Base-by-base conservation (phyloP, 2,329 filamentous ascomycete genomes). In the Ascochyta fabae region DNA sequence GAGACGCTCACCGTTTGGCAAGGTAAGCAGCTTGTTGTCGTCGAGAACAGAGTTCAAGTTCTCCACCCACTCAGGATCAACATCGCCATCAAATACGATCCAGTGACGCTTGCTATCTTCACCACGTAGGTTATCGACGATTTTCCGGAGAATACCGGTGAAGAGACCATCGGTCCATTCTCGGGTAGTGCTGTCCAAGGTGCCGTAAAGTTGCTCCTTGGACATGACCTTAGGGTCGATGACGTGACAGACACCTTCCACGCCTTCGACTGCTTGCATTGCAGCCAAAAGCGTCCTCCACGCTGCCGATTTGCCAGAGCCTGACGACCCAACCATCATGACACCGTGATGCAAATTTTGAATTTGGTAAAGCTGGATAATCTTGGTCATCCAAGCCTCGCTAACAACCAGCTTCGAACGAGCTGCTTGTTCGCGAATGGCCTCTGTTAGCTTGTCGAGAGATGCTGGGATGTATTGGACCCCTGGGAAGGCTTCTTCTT, bases 191-290 rank as follows among this genome's bases (percentile, higher is more conserved):
- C 91, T 93, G 75, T 99, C 95, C 44, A 99, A 84, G 67, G 88
- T 97, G 72, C 95, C 95, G 71, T 99, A 99, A 4, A 99, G 82
- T 23, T 91, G 91, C 78, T 99, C 95, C 78, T 99, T 99, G 48
- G 93, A 96, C 95, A 99, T 99, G 76, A 99, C 96, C 80, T 99
- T 99, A 36, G 94, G 96, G 76, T 99, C 95, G 66, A 99, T 99
- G 53, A 99, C 91, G 72, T 99, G 95, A 64, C 88, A 96, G 41
- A 99, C 91, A 29, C 96, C 95, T 76, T 99, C 96, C 6, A 96
- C 84, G 23, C 89, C 88, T 74, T 99, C 95, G 13, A 96, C 91
- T 68, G 90, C 87, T 69, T 98, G 94, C 55, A 99, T 79, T 15
- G 96, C 95, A 69, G 96, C 90, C 19, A 99, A 84, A 47, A 99